Conservation (phyloP, 164 flowering plant species). For the Umbellularia californica region DNA sequence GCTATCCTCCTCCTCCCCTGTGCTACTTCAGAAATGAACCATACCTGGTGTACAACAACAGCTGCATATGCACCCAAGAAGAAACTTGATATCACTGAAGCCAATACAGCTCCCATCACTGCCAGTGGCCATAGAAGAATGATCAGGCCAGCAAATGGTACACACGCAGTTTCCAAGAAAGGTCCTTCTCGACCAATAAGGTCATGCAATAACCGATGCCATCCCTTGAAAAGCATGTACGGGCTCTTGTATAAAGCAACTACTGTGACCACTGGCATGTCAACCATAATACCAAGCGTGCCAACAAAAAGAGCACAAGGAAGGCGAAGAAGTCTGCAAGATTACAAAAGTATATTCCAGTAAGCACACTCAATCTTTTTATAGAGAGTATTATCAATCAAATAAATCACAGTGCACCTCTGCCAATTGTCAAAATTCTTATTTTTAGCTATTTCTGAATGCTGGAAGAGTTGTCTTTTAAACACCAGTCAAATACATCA, state of each 20-base stretch:
- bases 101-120: conserved; percentile 69
- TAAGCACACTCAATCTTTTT: neutral
- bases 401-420: too few relatives aligned
- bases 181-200: conserved; percentile 95
- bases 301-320: conserved; percentile 60
- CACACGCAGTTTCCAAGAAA: conserved; percentile 90
- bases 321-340: conserved; percentile 59
- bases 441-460: too few relatives aligned
- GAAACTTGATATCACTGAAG: conserved; percentile 58
- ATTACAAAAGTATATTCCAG: neutral
- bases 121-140: conserved; percentile 88
- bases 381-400: neutral
- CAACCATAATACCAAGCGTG: conserved; percentile 51
- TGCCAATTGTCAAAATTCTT: too few relatives aligned
- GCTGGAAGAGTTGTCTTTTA: too few relatives aligned
- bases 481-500: too few relatives aligned
- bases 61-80: conserved; percentile 80
- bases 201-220: conserved; percentile 86
- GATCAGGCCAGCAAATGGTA: conserved; percentile 92
- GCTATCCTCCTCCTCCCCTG: too few relatives aligned
- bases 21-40: neutral
- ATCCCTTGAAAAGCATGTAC: conserved; percentile 90
- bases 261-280: conserved; percentile 50
- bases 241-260: conserved; percentile 73
- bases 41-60: conserved; percentile 77